Evolutionary conservation across 257 asterid species (phyloP).

Genomic region (Verbena officinalis): DNA sequence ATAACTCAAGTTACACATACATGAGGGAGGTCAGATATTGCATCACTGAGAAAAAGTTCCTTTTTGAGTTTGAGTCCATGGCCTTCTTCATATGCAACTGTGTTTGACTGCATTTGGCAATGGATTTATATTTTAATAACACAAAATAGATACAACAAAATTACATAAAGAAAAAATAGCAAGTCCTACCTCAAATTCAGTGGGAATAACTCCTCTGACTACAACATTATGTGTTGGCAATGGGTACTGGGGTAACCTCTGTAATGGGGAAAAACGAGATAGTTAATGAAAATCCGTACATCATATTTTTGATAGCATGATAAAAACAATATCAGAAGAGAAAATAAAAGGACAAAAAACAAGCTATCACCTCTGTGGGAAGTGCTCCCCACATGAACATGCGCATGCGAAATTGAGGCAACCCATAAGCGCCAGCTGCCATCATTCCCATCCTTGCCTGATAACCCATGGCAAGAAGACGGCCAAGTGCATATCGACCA

Average conservation of each 20-base stretch:
- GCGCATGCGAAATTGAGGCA: conserved; percentile 85
- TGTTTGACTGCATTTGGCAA: conserved; percentile 43
- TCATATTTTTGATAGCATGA: not conserved
- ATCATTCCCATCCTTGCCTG: conserved; percentile 81
- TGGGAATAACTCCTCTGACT: conserved; percentile 56
- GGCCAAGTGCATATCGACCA: conserved; percentile 76
- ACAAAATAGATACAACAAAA: not conserved
- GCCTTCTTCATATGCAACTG: conserved; percentile 57
- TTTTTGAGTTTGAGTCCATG: conserved; percentile 31
- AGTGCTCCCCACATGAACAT: conserved; percentile 87
- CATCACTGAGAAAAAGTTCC: conserved; percentile 69
- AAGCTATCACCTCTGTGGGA: conserved; percentile 53
- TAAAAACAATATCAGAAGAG: not conserved
- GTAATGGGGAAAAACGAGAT: conserved; percentile 18
- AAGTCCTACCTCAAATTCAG: conserved; percentile 65
- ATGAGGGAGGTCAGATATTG: conserved; percentile 76
- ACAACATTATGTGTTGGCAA: conserved; percentile 76
- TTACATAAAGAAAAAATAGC: not conserved
- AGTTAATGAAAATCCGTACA: not conserved
- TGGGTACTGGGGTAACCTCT: conserved; percentile 80
- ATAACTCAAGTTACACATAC: conserved; percentile 38
- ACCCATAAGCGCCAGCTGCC: conserved; percentile 91
- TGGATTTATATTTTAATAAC: not conserved
- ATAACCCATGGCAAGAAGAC: conserved; percentile 65
- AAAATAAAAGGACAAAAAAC: not conserved